Conservation (phyloP, 2,329 filamentous ascomycete species). For the Triangularia verruculosa region DNA sequence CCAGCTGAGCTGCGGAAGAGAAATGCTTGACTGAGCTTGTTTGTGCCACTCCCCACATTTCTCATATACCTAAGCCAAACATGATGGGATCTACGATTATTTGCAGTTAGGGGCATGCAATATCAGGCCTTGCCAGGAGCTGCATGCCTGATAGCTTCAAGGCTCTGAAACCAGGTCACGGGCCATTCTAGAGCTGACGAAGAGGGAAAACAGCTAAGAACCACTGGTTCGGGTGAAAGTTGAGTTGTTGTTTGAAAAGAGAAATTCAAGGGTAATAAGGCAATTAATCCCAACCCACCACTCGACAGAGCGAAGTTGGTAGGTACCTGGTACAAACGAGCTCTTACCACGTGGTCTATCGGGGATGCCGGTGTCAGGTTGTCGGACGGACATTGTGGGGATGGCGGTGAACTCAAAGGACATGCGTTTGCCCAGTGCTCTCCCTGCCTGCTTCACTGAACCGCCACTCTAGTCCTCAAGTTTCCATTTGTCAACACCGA, state of each 20-base stretch:
- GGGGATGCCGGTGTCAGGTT: neutral
- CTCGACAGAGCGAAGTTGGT: too few species aligned
- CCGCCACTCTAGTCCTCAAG: neutral
- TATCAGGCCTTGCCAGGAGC: too few species aligned
- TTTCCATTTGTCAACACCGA: neutral
- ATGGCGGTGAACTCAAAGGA: neutral
- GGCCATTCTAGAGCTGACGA: too few species aligned
- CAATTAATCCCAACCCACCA: too few species aligned
- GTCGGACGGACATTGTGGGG: neutral
- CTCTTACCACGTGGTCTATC: too few species aligned
- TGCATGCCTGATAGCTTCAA: too few species aligned
- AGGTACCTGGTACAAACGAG: too few species aligned
- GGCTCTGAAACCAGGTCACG: too few species aligned
- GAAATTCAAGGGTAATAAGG: neutral
- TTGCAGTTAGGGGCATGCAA: neutral
- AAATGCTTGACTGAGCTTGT: neutral
- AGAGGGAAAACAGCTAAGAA: too few species aligned
- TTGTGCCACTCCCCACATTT: neutral
- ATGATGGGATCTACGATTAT: neutral
- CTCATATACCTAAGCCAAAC: neutral
- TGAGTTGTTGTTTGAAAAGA: too few species aligned
- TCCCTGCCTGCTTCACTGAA: neutral
- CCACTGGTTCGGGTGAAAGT: too few species aligned
- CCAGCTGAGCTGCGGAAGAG: constrained; percentile 7
- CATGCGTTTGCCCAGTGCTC: neutral